Base-by-base conservation (phyloP, 2,329 filamentous ascomycete genomes). In the Paecilomyces niveus region DNA sequence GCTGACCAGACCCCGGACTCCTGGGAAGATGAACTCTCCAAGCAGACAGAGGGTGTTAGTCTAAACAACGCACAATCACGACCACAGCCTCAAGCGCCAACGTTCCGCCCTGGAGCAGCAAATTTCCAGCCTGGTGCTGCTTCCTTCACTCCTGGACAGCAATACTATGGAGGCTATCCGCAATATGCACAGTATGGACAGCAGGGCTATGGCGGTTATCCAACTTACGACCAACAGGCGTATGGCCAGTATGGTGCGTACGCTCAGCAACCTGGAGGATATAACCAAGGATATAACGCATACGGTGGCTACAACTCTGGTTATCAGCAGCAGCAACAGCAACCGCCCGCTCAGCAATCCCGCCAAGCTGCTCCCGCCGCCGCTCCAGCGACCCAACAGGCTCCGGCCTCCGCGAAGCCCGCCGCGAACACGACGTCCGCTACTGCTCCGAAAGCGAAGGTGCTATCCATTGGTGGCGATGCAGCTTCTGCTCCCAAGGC, bases 21-120 rank as follows among this genome's bases (percentile, higher is more conserved):
- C 62, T 97, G 94, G 90, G 92, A 97, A 79, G 91, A 96, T 70
- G 90, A 92, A 70, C 85, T 96, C 75, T 85, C 89, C 62, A 86
- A 86, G 68, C 89, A 92, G 80, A 79, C 89, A 39, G 85, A 88
- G 74, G 87, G 89, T 73, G 83, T 92, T 74, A 90, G 91, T 74
- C 73, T 92, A 70, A 89, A 88, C 73, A 72, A 70, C 67, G 78
- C 76, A 59, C 76, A 78, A 63, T 68, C 62, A 62, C 64, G 81
- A 76, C 74, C 78, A 74, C 67, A 74, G 60, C 76, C 82, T 33
- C 78, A 73, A 60, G 82, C 78, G 11, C 74, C 78, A 21, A 71
- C 78, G 18, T 92, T 92, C 80, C 82, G 81, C 10, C 86, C 87
- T 11, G 86, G 84, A 60, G 86, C 85, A 59, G 78, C 85, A 59